Percentiles rank a stretch among this genome's conserved stretches.
phyloP scores from a whole-genome alignment of 768 basidiomycete species.

The Russula olivacea region DNA sequence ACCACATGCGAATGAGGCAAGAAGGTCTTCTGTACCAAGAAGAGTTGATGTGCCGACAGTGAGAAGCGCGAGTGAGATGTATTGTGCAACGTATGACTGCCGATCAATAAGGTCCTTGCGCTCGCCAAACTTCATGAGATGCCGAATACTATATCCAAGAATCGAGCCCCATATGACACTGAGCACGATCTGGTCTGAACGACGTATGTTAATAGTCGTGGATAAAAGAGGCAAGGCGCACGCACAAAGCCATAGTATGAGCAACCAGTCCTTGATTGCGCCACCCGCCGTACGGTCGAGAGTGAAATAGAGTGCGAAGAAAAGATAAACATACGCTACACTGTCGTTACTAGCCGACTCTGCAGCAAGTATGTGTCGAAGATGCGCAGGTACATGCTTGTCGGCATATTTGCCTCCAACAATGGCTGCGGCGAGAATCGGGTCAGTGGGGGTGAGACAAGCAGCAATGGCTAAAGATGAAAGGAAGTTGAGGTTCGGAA shows the following conservation, averaged over 20 bases:
- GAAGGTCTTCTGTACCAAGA: conserved; percentile 87
- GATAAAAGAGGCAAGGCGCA: not conserved
- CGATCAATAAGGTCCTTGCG: conserved; percentile 82
- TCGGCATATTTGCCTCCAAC: conserved; percentile 96
- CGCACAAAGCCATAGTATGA: conserved; percentile 81
- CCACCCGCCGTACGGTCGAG: conserved; percentile 53
- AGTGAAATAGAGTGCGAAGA: conserved; percentile 81
- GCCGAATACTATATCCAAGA: conserved; percentile 73
- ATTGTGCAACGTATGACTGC: conserved; percentile 92
- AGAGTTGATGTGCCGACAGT: conserved; percentile 80
- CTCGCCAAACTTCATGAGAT: conserved; percentile 92
- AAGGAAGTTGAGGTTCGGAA: conserved; percentile 86
- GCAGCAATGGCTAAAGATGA: conserved; percentile 87
- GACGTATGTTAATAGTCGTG: conserved; percentile 13
- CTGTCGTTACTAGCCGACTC: conserved; percentile 97
- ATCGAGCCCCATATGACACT: conserved; percentile 69
- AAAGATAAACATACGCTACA: conserved; percentile 92
- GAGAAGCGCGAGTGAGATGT: conserved; percentile 74
- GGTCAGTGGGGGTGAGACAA: conserved; percentile 91
- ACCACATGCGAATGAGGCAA: conserved; percentile 92
- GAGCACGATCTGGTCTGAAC: conserved; percentile 70
- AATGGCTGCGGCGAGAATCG: conserved; percentile 89
- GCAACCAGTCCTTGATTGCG: conserved; percentile 84
- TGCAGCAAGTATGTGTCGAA: conserved; percentile 56
- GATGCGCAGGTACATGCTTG: conserved; percentile 88